Evolutionary conservation across 805 yeast genomes (phyloP), one percentile per base, ranked within the genome.

Genomic region (Pichia manshurica): DNA sequence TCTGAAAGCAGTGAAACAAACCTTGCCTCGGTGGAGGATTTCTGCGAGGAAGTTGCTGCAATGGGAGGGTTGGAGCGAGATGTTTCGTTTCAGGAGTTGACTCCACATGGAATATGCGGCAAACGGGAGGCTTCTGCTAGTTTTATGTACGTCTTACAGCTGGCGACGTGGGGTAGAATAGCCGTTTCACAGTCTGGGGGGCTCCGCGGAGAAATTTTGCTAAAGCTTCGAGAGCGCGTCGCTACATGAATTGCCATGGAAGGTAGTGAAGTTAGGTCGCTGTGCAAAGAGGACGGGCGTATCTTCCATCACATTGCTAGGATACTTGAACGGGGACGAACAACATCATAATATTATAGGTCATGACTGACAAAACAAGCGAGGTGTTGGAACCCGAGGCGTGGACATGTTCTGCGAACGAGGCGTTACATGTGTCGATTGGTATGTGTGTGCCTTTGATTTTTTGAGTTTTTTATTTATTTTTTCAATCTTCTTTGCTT

Each of bases 321-420:
- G 10, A 25, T 10, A 17, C 23, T 5, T 21, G 9, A 7, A 20
- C 23, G 7, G n/a, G 19, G n/a, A 37, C 2, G 6, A 15, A 20
- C 2, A 20, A 15, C 3, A 19, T 4, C n/a, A 19, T 21, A 37
- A 8, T 25, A 10, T 10, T 25, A 37, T 8, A 6, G 5, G n/a
- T 13, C 21, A 19, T 20, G 40, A 34, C 37, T n/a, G 16, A 2
- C 37, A 37, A 9, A 8, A 37, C 25, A 9, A 36, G 39, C 22
- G 40, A 37, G 2, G 23, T 37, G n/a, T 19, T 41, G 36, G 64
- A 62, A 39, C 66, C 66, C 2, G 53, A 50, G n/a, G 67, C 73
- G 13, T 89, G 95, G 96, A 84, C 91, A 0, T 61, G 67, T 7
- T 79, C 87, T 2, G 77, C 95, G 43, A 88, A 83, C 51, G 85